A percentile compares a stretch with the other conserved stretches of the same genome.
These are phyloP conservation scores for Xylaria curta DNA, from an alignment of 495 filamentous ascomycete species.

Conservation along the genomic window DNA sequence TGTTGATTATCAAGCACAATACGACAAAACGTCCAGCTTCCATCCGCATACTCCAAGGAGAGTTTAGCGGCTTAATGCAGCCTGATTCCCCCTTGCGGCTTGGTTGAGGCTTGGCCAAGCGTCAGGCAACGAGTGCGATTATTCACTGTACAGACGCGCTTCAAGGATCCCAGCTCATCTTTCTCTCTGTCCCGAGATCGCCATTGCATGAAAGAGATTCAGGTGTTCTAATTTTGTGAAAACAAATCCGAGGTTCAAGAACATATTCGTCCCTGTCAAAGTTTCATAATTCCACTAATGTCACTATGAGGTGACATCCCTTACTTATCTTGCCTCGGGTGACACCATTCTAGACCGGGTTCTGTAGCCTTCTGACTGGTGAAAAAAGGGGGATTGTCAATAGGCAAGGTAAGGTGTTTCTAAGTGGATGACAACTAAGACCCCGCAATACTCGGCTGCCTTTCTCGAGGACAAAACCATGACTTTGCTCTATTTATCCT, in stretches of 20 bases:
- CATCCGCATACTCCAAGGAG: background rate
- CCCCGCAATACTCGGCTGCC: conserved; percentile 12
- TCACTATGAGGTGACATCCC: background rate
- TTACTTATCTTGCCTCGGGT: conserved; percentile 6
- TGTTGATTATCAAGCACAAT: background rate
- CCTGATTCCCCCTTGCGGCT: conserved; percentile 10
- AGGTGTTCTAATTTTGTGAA: background rate
- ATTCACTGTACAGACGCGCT: background rate
- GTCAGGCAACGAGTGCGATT: background rate
- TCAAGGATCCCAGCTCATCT: background rate
- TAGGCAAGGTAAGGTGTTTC: conserved; percentile 1
- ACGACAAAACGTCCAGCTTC: background rate
- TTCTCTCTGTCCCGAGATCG: background rate
- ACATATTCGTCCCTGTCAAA: background rate
- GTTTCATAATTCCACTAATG: conserved; percentile 10
- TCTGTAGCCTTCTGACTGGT: conserved; percentile 21
- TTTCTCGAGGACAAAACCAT: background rate
- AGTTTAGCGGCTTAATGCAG: conserved; percentile 8
- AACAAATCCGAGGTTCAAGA: background rate
- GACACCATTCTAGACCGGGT: conserved; percentile 10
- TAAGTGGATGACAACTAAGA: conserved; percentile 7
- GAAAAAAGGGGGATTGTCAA: conserved; percentile 14
- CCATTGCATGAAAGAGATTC: conserved; percentile 18
- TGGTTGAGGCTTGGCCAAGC: conserved; percentile 1
- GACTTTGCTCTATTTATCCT: background rate